Evolutionary conservation across 768 basidiomycete species (phyloP).

Genomic region (Cubamyces sp.): DNA sequence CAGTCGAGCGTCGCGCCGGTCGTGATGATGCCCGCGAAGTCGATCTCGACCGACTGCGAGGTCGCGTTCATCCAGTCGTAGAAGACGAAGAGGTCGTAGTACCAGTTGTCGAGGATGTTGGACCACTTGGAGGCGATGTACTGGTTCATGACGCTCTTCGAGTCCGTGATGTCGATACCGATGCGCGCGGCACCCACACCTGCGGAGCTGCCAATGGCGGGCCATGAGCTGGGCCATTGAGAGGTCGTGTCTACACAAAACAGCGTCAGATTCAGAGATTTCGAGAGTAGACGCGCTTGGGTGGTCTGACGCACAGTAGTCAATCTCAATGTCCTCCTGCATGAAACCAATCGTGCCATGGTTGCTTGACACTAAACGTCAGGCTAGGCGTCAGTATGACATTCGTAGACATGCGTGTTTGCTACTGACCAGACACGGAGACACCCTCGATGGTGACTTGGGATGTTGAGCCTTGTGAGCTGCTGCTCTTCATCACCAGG

Average conservation of each 20-base stretch:
- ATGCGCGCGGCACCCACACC: conserved; percentile 5
- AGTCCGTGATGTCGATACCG: conserved; percentile 20
- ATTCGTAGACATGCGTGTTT: neutral
- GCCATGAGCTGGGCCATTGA: conserved; percentile 13
- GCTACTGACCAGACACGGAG: neutral
- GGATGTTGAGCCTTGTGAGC: neutral
- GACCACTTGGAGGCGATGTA: conserved; percentile 18
- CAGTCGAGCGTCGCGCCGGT: conserved; percentile 15
- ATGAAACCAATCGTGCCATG: conserved; percentile 12
- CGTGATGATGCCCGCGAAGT: conserved; percentile 17
- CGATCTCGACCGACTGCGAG: conserved; percentile 2
- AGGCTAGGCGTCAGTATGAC: neutral
- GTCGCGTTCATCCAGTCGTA: conserved; percentile 18
- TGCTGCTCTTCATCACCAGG: conserved; percentile 3
- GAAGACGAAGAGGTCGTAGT: conserved; percentile 20
- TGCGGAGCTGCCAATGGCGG: conserved; percentile 3
- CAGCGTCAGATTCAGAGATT: neutral
- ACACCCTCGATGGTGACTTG: conserved; percentile 3
- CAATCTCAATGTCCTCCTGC: conserved; percentile 15
- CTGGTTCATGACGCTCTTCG: conserved; percentile 16
- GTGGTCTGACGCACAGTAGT: conserved; percentile 12
- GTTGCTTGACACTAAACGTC: neutral
- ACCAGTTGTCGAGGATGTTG: conserved; percentile 15
- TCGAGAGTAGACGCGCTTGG: too few relatives aligned
- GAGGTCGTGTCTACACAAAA: neutral